Conservation (phyloP, 768 basidiomycete species). For the Dacryopinax primogenitus region DNA sequence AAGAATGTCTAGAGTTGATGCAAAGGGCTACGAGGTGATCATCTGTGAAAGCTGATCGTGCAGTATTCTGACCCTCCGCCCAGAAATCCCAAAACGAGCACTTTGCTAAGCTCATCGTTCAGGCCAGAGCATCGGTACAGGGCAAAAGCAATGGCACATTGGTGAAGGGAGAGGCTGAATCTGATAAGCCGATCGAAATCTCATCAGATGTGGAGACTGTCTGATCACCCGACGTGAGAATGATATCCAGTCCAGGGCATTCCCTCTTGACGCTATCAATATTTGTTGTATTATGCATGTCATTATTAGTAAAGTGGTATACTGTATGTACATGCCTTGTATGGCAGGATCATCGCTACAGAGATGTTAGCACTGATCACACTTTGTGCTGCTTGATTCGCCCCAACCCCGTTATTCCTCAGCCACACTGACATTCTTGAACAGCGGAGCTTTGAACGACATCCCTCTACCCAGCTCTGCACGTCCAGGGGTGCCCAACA, state of each 20-base stretch:
- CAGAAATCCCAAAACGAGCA: slow-evolving; percentile 1
- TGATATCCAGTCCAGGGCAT: no score
- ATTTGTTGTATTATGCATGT: slow-evolving; percentile 1
- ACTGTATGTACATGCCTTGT: not conserved
- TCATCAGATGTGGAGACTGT: not conserved
- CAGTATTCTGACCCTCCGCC: not conserved
- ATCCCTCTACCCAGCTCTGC: not conserved
- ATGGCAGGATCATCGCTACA: not conserved
- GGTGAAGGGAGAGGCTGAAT: not conserved
- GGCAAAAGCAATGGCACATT: not conserved
- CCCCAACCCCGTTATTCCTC: not conserved
- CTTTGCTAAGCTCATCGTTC: slow-evolving; percentile 2
- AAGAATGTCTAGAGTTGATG: slow-evolving; percentile 31
- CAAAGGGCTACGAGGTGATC: slow-evolving; percentile 31
- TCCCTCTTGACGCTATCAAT: not conserved
- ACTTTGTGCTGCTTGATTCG: no score
- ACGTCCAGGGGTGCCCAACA: not conserved
- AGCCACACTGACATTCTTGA: not conserved
- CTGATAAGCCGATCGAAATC: not conserved
- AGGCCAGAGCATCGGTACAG: not conserved
- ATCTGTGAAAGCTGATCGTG: no score
- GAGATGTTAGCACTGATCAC: no score
- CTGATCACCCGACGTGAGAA: no score
- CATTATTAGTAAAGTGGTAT: not conserved
- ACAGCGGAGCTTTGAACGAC: slow-evolving; percentile 4